A percentile compares a stretch with the other conserved stretches of the same genome.
Evolutionary conservation across 2,329 filamentous ascomycete genomes (phyloP).

Genomic region (Venturia carpophila): DNA sequence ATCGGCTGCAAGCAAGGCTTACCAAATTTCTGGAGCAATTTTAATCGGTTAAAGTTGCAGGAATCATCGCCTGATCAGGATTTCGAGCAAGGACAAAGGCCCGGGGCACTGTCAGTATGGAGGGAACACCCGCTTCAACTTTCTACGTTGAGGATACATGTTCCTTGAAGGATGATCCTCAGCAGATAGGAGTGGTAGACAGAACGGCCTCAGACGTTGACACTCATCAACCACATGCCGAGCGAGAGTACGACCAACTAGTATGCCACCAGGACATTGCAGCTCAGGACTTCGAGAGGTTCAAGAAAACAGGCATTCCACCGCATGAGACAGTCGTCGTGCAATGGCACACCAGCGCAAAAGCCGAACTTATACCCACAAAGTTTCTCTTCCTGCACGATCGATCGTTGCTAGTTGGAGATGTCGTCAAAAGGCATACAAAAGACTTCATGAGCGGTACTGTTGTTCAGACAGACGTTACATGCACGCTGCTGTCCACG

Average conservation of each 20-base stretch:
- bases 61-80: not conserved
- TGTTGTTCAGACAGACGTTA: conserved; percentile 9
- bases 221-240: conserved; percentile 17
- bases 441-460: conserved; percentile 16
- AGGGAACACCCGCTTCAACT: not conserved
- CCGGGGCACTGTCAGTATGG: not conserved
- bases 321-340: conserved; percentile 19
- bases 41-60: not conserved
- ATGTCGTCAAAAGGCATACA: conserved; percentile 18
- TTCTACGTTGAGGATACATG: conserved; percentile 19
- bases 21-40: not conserved
- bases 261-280: conserved; percentile 16
- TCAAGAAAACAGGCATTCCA: conserved; percentile 19
- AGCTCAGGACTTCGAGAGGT: conserved; percentile 6
- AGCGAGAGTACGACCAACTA: conserved; percentile 16
- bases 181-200: conserved; percentile 17
- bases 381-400: conserved; percentile 15
- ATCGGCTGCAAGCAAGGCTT: not conserved
- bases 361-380: conserved; percentile 16
- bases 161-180: conserved; percentile 13
- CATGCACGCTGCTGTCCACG: conserved; percentile 11
- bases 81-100: not conserved
- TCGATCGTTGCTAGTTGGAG: conserved; percentile 18
- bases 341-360: conserved; percentile 15
- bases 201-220: conserved; percentile 18